Evolutionary conservation across 2,329 filamentous ascomycete genomes (phyloP), one percentile per base, ranked within the genome.

Genomic region (Pseudogymnoascus pannorum): DNA sequence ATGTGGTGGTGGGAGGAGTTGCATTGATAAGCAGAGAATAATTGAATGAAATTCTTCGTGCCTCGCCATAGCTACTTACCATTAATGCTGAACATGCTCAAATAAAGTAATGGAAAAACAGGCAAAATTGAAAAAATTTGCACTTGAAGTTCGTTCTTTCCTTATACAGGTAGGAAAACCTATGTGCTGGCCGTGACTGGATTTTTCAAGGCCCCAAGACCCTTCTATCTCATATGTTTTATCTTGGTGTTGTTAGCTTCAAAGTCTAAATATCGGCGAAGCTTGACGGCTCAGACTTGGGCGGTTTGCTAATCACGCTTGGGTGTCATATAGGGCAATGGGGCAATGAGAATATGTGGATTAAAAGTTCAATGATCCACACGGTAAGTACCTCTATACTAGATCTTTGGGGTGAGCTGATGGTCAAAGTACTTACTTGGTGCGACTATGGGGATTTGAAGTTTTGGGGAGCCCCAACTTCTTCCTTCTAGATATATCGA

Each of bases 191-290:
- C 31, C 26, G 48, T 9, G 11, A 33, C 48, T 54, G 26, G 26
- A 18, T 20, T 33, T 33, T 54, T 18, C 11, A 31, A 12, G 5
- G 26, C 8, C 26, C 6, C 26, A 14, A 29, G 26, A 20, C 26
- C 26, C 26, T 18, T 4, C 18, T 14, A 11, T 18, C 8, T 18
- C 11, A 7, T 5, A 20, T 14, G 26, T 20, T 31, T 54, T 54
- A 8, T 29, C 18, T 14, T 54, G 26, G 9, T 33, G 26, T 12
- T 31, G 9, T 16, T 54, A 20, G 48, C n/a, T 54, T 6, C 48
- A 54, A 33, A 54, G 48, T 54, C 48, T 33, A 54, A 18, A 54
- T 31, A 31, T 54, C 48, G 48, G 48, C n/a, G 26, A 54, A 20
- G 9, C 1, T 54, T 54, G 9, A 26, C 14, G 26, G n/a, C 48